These are phyloP conservation scores for Aspergillus jensenii DNA, from an alignment of 2,329 filamentous ascomycete species.

Conservation along the genomic window DNA sequence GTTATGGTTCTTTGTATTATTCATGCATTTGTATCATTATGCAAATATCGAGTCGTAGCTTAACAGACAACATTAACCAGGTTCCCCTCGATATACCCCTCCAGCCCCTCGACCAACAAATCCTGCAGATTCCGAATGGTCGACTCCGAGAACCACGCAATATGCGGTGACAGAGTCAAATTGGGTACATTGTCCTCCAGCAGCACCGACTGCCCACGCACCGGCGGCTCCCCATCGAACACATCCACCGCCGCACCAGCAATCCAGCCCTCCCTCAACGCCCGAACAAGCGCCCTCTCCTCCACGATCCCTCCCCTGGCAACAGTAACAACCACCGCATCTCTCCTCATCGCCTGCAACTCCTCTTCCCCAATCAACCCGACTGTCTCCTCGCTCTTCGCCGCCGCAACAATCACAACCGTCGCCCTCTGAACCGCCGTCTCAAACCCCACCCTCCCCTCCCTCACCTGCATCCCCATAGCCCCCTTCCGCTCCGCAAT, in stretches of 20 bases:
- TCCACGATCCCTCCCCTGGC: conserved; percentile 52
- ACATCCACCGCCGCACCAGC: conserved; percentile 50
- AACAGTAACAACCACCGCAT: conserved; percentile 50
- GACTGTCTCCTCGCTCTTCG: conserved; percentile 29
- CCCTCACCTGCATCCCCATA: conserved; percentile 15
- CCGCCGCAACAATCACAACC: conserved; percentile 30
- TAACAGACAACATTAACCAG: conserved; percentile 2
- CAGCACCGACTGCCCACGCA: conserved; percentile 43
- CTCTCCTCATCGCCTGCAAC: conserved; percentile 39
- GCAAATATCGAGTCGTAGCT: no score
- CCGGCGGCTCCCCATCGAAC: conserved; percentile 47
- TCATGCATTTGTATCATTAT: neutral
- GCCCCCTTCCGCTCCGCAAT: conserved; percentile 48
- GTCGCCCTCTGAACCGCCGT: conserved; percentile 28
- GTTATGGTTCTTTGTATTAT: no score
- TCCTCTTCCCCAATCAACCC: conserved; percentile 38
- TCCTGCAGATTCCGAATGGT: conserved; percentile 48
- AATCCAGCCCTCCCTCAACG: conserved; percentile 44
- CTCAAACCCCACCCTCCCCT: conserved; percentile 26
- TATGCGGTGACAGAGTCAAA: conserved; percentile 52
- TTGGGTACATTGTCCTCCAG: conserved; percentile 47
- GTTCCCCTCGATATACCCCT: conserved; percentile 2
- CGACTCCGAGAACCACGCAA: conserved; percentile 53
- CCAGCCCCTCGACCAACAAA: neutral
- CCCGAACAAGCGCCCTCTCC: conserved; percentile 47